Evolutionary conservation across 75 land plant species (phyloP).

Genomic region (Picea glauca): DNA sequence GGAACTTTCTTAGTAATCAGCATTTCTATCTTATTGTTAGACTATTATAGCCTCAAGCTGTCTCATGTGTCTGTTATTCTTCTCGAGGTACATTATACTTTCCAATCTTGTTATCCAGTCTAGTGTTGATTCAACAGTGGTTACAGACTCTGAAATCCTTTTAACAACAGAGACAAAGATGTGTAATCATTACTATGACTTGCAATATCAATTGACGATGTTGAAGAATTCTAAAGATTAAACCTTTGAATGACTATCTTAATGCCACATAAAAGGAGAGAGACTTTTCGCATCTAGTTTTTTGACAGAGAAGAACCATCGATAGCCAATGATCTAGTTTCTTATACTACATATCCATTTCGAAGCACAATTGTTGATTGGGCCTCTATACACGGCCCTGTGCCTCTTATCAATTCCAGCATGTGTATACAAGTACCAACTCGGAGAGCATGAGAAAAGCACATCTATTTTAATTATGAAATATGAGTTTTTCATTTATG

Average conservation of each 20-base stretch:
- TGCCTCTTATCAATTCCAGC: background rate
- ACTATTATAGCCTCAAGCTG: background rate
- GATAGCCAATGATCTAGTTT: too few species aligned
- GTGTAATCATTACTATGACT: background rate
- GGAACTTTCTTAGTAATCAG: background rate
- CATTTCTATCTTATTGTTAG: background rate
- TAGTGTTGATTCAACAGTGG: background rate
- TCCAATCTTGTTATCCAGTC: background rate
- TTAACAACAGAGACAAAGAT: background rate
- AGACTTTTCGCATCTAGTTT: too few species aligned
- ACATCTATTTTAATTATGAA: background rate
- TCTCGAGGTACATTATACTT: background rate
- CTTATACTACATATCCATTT: too few species aligned
- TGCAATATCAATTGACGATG: too few species aligned
- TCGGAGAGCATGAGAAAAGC: background rate
- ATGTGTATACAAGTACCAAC: background rate
- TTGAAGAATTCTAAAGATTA: too few species aligned
- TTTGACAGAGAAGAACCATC: too few species aligned
- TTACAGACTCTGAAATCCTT: background rate
- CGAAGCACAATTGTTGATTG: too few species aligned
- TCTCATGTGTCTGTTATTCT: background rate
- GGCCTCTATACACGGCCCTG: too few species aligned
- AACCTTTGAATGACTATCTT: too few species aligned
- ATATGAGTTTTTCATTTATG: background rate
- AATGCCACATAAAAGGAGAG: too few species aligned